Evolutionary conservation across 768 basidiomycete species (phyloP), one percentile per base, ranked within the genome.

Genomic region (Kwoniella botswanensis): DNA sequence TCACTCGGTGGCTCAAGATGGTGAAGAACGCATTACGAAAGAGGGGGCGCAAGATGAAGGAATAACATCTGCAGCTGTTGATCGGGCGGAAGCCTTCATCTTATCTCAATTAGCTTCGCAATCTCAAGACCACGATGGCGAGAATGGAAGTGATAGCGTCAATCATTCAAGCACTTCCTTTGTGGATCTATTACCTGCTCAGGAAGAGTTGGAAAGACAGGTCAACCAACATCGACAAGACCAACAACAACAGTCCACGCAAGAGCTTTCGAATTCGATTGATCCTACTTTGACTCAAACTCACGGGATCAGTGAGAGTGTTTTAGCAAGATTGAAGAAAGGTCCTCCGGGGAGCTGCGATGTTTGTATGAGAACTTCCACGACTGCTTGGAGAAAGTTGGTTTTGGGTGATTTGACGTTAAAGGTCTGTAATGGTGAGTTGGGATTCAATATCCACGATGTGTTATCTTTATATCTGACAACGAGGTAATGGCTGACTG

Each of bases 371-470:
- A 62, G 80, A 52, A 79, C 76, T 11, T 72, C 76, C 59, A 81
- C 80, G 11, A 75, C 65, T 11, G 76, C 76, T 2, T 81, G 80
- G 80, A 63, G 80, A 29, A 81, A 81, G 64, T 41, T 81, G 17
- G 35, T 54, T 1, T 60, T 77, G 7, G 74, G 70, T 18, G 70
- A 71, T 21, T 55, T 74, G 41, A 71, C 75, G 52, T 59, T 62
- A 17, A 71, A 75, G 35, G 80, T 81, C 3, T 81, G 80, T 58
- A 81, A 81, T 68, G 67, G 80, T 81, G 67, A 69, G 78, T 76
- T 17, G 17, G 0, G 11, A 13, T 12, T 15, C 10, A 7, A 46
- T 4, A 17, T 66, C 13, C 43, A 11, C 26, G 6, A 7, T 52
- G 53, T 63, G 6, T 21, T 10, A 2, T 4, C 9, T 22, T 41